phyloP scores from a whole-genome alignment of 257 asterid genomes.

The Hygrophila difformis region DNA sequence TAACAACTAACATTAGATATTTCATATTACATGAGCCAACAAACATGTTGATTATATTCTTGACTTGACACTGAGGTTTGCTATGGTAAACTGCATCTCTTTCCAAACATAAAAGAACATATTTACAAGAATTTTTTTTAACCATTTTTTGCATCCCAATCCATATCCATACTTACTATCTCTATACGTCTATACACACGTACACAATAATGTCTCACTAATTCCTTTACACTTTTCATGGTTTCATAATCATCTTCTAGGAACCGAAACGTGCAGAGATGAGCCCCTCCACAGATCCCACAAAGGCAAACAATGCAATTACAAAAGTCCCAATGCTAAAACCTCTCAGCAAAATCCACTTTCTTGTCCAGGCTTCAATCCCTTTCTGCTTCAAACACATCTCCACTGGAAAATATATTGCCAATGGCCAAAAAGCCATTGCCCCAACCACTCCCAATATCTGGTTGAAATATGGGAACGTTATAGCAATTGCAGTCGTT shows the following conservation, averaged over 20 bases:
- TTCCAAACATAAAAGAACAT: no score
- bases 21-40: no score
- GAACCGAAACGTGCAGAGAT: slow-evolving; percentile 18
- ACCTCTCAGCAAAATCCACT: slow-evolving; percentile 24
- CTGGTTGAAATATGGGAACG: slow-evolving; percentile 69
- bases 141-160: no score
- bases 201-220: no score
- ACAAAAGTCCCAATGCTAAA: slow-evolving; percentile 16
- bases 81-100: no score
- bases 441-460: slow-evolving; percentile 64
- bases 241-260: not conserved
- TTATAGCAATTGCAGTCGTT: slow-evolving; percentile 44
- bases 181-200: no score
- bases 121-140: no score
- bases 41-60: no score
- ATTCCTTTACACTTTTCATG: no score
- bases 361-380: slow-evolving; percentile 22
- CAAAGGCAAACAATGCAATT: slow-evolving; percentile 14
- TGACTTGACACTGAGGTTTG: no score
- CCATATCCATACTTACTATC: no score
- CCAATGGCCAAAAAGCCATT: slow-evolving; percentile 58
- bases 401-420: slow-evolving; percentile 65
- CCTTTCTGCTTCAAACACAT: slow-evolving; percentile 37
- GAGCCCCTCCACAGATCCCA: slow-evolving; percentile 26
- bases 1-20: no score